A percentile compares a stretch with the other conserved stretches of the same genome.
These are phyloP conservation scores for Wickerhamomyces sp. DNA, from an alignment of 1,139 yeast species.

Conservation along the genomic window DNA sequence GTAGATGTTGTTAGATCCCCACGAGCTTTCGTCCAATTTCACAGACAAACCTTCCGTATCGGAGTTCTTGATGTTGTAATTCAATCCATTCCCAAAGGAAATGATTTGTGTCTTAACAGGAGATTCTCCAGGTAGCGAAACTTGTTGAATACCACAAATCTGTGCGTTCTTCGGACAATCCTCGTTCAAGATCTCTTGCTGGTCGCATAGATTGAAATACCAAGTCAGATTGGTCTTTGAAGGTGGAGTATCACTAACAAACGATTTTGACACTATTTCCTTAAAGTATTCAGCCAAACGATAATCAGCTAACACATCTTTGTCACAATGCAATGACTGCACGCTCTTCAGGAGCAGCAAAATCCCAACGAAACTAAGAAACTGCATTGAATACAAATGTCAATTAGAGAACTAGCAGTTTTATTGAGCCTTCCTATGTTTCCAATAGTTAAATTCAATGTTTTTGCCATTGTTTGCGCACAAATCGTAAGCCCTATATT, in stretches of 20 bases:
- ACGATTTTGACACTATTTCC: constrained; percentile 23
- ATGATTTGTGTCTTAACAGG: constrained; percentile 51
- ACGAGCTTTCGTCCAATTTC: constrained; percentile 49
- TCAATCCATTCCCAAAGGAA: constrained; percentile 38
- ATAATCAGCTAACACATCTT: constrained; percentile 16
- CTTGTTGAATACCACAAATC: constrained; percentile 59
- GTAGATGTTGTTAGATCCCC: constrained; percentile 62
- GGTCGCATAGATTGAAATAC: constrained; percentile 68
- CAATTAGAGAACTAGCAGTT: too few species aligned
- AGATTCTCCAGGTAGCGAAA: constrained; percentile 40
- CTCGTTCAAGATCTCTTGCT: constrained; percentile 32
- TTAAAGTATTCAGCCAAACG: constrained; percentile 16
- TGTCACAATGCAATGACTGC: constrained; percentile 13
- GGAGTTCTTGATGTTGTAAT: constrained; percentile 25
- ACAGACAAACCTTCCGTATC: constrained; percentile 42
- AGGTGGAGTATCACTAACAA: constrained; percentile 68
- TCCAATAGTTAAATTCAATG: too few species aligned
- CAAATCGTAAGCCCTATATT: too few species aligned
- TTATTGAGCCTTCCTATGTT: too few species aligned
- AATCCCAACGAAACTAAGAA: neutral
- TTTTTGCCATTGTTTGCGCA: too few species aligned
- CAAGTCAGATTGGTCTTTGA: constrained; percentile 58
- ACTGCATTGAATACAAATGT: neutral
- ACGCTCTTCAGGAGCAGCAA: neutral
- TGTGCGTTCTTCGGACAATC: constrained; percentile 68